These are phyloP conservation scores for Cytospora piceicola DNA, from an alignment of 2,329 filamentous ascomycete genomes.

Conservation along the genomic window DNA sequence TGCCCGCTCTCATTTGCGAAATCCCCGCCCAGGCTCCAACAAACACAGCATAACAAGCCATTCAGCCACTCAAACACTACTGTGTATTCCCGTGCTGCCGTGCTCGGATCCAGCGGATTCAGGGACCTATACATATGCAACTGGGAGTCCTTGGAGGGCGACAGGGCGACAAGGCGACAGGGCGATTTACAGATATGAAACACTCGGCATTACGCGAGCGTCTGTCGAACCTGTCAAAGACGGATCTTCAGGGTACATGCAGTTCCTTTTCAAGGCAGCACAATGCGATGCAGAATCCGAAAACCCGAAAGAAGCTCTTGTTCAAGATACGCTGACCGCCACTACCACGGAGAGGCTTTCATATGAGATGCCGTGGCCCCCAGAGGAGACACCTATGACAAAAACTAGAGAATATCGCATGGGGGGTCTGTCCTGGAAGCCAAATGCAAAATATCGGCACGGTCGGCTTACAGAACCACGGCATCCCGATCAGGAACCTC, in stretches of 20 bases:
- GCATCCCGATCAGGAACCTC: not conserved
- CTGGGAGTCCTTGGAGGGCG: not conserved
- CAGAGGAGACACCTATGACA: not conserved
- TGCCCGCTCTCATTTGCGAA: not conserved
- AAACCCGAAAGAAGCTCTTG: not conserved
- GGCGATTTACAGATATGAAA: not conserved
- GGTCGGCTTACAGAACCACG: not conserved
- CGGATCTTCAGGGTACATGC: not conserved
- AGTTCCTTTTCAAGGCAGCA: not conserved
- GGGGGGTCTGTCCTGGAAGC: not conserved
- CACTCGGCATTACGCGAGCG: not conserved
- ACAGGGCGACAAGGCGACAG: not conserved
- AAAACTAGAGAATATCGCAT: not conserved
- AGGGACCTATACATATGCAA: not conserved
- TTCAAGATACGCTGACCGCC: not conserved
- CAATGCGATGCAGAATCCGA: not conserved
- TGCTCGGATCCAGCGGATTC: not conserved
- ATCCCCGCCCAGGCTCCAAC: conserved; percentile 1
- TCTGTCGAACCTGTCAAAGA: not conserved
- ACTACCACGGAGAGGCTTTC: not conserved
- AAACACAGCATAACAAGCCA: too few species aligned
- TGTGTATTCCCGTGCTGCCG: not conserved
- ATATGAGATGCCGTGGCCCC: not conserved
- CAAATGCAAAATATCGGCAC: not conserved
- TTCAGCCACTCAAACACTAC: not conserved